Evolutionary conservation across 768 basidiomycete genomes (phyloP), one percentile per base, ranked within the genome.

Genomic region (Lactifluus pinguis): DNA sequence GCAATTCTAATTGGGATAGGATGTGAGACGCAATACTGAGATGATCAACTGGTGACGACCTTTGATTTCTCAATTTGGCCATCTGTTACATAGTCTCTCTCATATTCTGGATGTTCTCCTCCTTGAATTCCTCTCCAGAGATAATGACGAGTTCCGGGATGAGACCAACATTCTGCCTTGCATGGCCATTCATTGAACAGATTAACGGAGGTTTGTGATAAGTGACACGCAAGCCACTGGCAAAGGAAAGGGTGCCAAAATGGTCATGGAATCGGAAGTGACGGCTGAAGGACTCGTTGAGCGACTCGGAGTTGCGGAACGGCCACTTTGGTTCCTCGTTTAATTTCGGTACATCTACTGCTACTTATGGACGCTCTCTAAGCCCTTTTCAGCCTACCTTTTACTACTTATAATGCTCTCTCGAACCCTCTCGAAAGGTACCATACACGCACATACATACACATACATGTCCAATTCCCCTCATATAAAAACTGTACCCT

Each of bases 231-330:
- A 29, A 80, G 71, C 74, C 25, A 25, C 25, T 25, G 25, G 25
- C 77, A 78, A 30, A 81, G 76, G 63, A 82, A 76, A 4, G 76
- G 77, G n/a, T n/a, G 15, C 72, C 71, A 45, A 78, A 77, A 64
- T 77, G 77, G 10, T 68, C 66, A 44, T 73, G 74, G n/a, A n/a
- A n/a, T n/a, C 25, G 25, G 25, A 2, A 25, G 25, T 25, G 1
- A 2, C 25, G 25, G 25, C 25, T 25, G 25, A 25, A n/a, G n/a
- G n/a, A n/a, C n/a, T n/a, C n/a, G n/a, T n/a, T n/a, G n/a, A n/a
- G n/a, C n/a, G n/a, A n/a, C n/a, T 25, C 25, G 25, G 25, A 25
- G 2, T 25, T 25, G 25, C 25, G 25, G 25, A 25, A 25, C 25
- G 25, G 25, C 25, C 25, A 25, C 25, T 25, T 25, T 2, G 25